Evolutionary conservation across 345 rosid genomes (phyloP).

Genomic region (Noccaea caerulescens): DNA sequence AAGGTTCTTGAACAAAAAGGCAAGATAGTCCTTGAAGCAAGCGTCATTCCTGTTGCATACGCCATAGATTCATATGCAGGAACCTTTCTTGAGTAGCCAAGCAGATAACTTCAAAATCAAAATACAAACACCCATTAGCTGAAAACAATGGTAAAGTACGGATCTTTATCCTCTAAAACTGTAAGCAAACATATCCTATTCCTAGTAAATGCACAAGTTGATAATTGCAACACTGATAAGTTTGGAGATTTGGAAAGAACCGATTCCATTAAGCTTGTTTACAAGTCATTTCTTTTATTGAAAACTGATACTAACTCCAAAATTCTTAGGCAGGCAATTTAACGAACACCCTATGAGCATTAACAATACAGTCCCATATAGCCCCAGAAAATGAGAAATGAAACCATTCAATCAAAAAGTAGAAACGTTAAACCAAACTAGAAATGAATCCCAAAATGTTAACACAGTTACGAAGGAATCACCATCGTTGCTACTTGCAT

Average conservation of each 20-base stretch:
- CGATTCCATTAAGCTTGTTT: neutral
- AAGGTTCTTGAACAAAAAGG: conserved; percentile 46
- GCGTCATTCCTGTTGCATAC: conserved; percentile 42
- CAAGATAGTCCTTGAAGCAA: conserved; percentile 48
- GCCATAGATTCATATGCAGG: conserved; percentile 37
- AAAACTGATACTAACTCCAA: conserved; percentile 3
- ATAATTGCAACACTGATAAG: neutral
- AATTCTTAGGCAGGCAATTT: conserved; percentile 15
- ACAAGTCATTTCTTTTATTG: neutral
- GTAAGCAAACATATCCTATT: no score
- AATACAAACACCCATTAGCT: conserved; percentile 27
- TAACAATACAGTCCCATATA: neutral
- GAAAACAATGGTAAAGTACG: neutral
- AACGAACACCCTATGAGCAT: conserved; percentile 40
- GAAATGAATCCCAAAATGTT: no score
- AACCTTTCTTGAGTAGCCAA: conserved; percentile 23
- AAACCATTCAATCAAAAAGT: neutral
- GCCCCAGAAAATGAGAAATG: neutral
- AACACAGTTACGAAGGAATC: neutral
- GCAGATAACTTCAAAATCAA: conserved; percentile 13
- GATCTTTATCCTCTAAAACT: conserved; percentile 8
- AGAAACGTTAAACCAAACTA: neutral
- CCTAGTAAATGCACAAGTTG: no score
- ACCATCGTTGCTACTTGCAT: conserved; percentile 2
- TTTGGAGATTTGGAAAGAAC: neutral